Base-by-base conservation (phyloP, 2,329 filamentous ascomycete genomes). In the Xylaria hypoxylon region DNA sequence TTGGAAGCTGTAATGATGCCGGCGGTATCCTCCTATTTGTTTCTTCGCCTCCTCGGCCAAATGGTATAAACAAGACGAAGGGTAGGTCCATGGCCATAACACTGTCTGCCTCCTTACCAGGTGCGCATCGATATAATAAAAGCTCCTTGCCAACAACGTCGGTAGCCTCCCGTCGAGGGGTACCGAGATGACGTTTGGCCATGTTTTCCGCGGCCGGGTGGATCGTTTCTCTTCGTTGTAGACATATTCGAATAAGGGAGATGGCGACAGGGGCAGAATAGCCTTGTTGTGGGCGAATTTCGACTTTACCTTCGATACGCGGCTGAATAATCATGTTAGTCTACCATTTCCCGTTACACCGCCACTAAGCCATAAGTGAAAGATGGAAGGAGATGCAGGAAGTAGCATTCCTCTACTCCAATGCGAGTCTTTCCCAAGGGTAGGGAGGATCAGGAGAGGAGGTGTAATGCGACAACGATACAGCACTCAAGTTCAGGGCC, bases 111-210 rank as follows among this genome's bases (percentile, higher is more conserved):
- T 97, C 93, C 77, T 89, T 92, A 52, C 94, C 94, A 2, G 91
- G 87, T 1, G 91, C 86, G 79, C 94, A 97, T 71, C 94, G 89
- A 78, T 95, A 98, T 62, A 99, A 83, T 40, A 98, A 85, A 81
- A 97, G 91, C 81, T 99, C 96, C 79, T 97, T 97, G 71, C 96
- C 96, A 52, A 99, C 95, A 48, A 97, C 89, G 79, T 98, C 95
- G 47, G 90, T 91, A 33, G 94, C 91, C 77, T 99, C 96, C 79
- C 96, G 93, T 75, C 96, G 87, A 64, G 95, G 94, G 5, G 94
- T 93, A 50, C 93, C 93, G 52, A 98, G 85, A 77, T 96, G 94
- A 76, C 94, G 94, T 81, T 96, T 97, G 68, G 95, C 90, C 74
- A 97, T 87, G 71, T 94, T 97, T 79, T 98, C 95, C 80, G 96